Evolutionary conservation across 441 rosid species (phyloP).

Genomic region (Metrosideros polymorpha): DNA sequence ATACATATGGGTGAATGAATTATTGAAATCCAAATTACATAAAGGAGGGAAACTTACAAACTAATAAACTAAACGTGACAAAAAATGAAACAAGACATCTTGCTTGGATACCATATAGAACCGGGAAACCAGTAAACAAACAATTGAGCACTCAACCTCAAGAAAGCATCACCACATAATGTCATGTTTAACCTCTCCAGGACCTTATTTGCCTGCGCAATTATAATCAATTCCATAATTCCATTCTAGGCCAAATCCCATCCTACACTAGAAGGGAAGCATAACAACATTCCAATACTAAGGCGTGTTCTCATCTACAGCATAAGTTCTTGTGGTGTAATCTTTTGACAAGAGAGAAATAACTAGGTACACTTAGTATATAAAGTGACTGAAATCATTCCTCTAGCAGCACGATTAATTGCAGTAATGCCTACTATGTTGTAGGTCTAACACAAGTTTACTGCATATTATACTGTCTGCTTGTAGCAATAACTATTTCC

Average conservation of each 20-base stretch:
- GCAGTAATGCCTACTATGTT: neutral
- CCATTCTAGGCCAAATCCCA: neutral
- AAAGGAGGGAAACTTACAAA: neutral
- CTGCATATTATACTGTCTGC: neutral
- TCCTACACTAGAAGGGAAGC: neutral
- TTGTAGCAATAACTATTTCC: neutral
- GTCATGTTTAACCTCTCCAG: neutral
- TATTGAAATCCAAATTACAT: neutral
- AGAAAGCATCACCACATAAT: neutral
- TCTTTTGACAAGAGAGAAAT: neutral
- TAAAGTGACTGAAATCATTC: neutral
- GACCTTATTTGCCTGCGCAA: neutral
- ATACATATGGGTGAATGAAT: neutral
- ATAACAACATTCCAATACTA: neutral
- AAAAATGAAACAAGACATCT: neutral
- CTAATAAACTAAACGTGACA: neutral
- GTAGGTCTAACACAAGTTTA: neutral
- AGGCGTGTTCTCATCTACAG: neutral
- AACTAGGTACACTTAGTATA: neutral
- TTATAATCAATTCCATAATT: neutral
- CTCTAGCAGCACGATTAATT: neutral
- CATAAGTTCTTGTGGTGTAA: neutral
- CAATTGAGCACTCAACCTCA: neutral
- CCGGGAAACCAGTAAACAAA: neutral
- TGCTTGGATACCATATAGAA: neutral